Evolutionary conservation across 2,329 filamentous ascomycete species (phyloP), one percentile per base, ranked within the genome.

Genomic region (Nemania bipapillata): DNA sequence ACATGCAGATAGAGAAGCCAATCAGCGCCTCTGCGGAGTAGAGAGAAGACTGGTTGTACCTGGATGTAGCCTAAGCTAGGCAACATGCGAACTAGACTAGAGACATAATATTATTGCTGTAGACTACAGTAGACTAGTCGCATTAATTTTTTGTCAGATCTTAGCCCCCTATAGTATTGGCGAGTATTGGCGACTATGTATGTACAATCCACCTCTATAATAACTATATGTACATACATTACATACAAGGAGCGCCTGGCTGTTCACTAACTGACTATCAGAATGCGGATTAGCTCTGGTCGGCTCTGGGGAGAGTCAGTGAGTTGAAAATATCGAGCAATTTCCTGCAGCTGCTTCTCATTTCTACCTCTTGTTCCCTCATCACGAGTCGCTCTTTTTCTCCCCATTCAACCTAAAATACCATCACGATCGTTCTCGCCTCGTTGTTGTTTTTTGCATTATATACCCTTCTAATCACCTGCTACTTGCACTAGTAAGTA

Each of bases 401-500:
- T 49, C 56, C 50, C n/a, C n/a, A n/a, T 37, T 22, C 4, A 54
- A 59, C 49, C n/a, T 63, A 56, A 24, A 53, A n/a, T 20, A n/a
- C 30, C 17, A 45, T 61, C 67, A 67, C 67, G 40, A 47, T 70
- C 67, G 64, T 70, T 67, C 26, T 35, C 45, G 32, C 60, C 50
- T 57, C 15, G 20, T 24, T 50, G 54, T 22, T 45, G 17, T 67
- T n/a, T n/a, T n/a, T n/a, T 64, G 55, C 60, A 50, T 56, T 54
- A 49, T 67, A 70, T 61, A 57, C 37, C 24, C 32, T 67, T 64
- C 49, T 69, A 69, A 66, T 67, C 15, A 52, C 22, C 20, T 12
- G 20, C 50, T 63, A 37, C 61, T 65, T 28, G 47, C 47, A 66
- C 61, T 68, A 63, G 73, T 75, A 75, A 74, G 73, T 74, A 47